A percentile compares a stretch with the other conserved stretches of the same genome.
phyloP scores from a whole-genome alignment of 805 yeast genomes.

The Wickerhamiella brachini region DNA sequence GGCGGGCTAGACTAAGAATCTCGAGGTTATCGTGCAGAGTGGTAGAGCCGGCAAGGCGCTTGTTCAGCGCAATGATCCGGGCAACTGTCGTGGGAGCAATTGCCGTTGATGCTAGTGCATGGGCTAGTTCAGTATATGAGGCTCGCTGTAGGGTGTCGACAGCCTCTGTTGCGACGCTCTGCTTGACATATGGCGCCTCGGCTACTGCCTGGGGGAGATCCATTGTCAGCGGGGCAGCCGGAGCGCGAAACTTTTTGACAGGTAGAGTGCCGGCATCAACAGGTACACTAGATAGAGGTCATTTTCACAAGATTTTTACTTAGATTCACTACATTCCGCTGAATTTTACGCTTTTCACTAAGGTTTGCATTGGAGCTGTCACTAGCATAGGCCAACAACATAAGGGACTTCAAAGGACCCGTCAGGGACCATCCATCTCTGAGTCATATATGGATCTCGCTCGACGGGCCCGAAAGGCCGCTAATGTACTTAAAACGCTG shows the following conservation, averaged over 20 bases:
- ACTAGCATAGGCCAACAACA: too few species aligned
- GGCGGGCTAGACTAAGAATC: neutral
- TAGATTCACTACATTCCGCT: too few species aligned
- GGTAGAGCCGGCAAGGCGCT: neutral
- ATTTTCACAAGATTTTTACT: too few species aligned
- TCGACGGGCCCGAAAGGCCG: constrained; percentile 64
- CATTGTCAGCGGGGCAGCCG: neutral
- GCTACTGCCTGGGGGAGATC: neutral
- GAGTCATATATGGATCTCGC: constrained; percentile 40
- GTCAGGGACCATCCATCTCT: too few species aligned
- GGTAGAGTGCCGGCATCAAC: too few species aligned
- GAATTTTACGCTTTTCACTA: too few species aligned
- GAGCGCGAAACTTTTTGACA: too few species aligned
- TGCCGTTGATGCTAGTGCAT: neutral
- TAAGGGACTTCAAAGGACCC: too few species aligned
- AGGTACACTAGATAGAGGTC: too few species aligned
- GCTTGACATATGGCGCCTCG: neutral
- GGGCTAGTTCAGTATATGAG: neutral
- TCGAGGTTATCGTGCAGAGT: neutral
- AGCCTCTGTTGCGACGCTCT: neutral
- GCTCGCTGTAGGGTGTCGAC: neutral
- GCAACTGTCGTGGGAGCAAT: constrained; percentile 1
- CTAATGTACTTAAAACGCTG: constrained; percentile 67
- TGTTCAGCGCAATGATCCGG: neutral
- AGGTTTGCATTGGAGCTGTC: too few species aligned